These are phyloP conservation scores for Fusarium odoratissimum DNA, from an alignment of 2,329 filamentous ascomycete species.

Conservation along the genomic window DNA sequence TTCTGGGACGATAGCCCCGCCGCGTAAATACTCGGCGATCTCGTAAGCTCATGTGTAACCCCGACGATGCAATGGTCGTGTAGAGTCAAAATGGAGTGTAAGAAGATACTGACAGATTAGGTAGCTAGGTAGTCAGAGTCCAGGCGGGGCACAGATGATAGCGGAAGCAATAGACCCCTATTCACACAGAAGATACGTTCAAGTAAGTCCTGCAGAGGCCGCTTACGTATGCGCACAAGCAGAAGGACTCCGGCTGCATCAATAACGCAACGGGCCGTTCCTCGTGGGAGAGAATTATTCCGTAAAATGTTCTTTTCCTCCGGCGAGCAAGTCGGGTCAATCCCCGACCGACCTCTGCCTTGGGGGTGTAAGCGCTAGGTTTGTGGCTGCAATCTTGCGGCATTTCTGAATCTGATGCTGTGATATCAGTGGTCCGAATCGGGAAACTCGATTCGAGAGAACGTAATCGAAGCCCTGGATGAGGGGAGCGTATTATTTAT, in stretches of 20 bases:
- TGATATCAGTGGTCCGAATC: neutral
- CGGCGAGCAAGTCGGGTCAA: neutral
- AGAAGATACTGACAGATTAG: neutral
- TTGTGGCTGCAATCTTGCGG: neutral
- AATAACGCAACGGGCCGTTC: neutral
- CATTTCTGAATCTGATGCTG: neutral
- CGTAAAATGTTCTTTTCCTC: neutral
- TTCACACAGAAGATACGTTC: no score
- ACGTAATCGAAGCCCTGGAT: neutral
- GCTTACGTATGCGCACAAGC: neutral
- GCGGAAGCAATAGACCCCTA: neutral
- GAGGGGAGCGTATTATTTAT: no score
- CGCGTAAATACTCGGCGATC: neutral
- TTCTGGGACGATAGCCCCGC: accelerated
- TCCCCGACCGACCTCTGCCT: neutral
- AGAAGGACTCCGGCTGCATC: neutral
- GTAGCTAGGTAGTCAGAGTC: neutral
- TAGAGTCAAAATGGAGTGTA: neutral
- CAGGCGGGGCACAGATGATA: no score
- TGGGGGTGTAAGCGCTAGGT: neutral
- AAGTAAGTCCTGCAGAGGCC: no score
- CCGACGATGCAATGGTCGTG: neutral
- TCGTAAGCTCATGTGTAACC: neutral
- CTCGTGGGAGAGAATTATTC: neutral
- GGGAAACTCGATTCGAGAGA: neutral